Evolutionary conservation across 2,329 filamentous ascomycete genomes (phyloP), one percentile per base, ranked within the genome.

Genomic region (Fonsecaea nubica): DNA sequence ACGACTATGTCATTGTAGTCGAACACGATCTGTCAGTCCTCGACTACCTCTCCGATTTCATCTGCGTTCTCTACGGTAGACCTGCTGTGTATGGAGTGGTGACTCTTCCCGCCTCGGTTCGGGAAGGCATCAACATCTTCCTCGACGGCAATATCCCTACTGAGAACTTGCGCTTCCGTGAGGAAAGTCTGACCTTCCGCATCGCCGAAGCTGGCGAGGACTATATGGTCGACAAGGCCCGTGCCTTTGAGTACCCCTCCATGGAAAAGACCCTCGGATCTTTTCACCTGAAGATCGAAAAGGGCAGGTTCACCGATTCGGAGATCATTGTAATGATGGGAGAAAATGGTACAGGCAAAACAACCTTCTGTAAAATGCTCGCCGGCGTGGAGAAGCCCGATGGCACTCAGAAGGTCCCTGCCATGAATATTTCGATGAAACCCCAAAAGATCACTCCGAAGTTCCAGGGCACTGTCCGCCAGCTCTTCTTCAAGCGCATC

Each of bases 281-380:
- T 78, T 99, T 99, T 86, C 88, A 91, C 75, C 87, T 99, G 58
- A 86, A 81, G 65, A 89, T 99, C 72, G 91, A 98, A 55, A 65
- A 86, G 30, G 95, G 96, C 73, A 85, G 90, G 68, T 99, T 99
- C 78, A 98, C 95, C 21, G 94, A 99, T 79, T 99, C 95, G 0
- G 95, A 99, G 78, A 99, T 99, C 74, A 88, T 99, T 65, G 95
- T 99, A 80, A 96, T 99, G 92, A 98, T 99, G 95, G 95, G 95
- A 73, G 94, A 98, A 84, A 99, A 99, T 82, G 95, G 95, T 82
- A 99, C 96, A 40, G 96, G 96, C 79, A 97, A 99, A 86, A 99
- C 95, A 1, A 99, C 95, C 4, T 99, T 99, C 86, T 98, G 94
- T 85, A 92, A 90, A 77, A 90, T 99, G 83, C 86, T 99, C 72